Percentiles rank a stretch among this genome's conserved stretches.
These are phyloP conservation scores for Fusarium agapanthi DNA, from an alignment of 2,329 filamentous ascomycete species.

Conservation along the genomic window DNA sequence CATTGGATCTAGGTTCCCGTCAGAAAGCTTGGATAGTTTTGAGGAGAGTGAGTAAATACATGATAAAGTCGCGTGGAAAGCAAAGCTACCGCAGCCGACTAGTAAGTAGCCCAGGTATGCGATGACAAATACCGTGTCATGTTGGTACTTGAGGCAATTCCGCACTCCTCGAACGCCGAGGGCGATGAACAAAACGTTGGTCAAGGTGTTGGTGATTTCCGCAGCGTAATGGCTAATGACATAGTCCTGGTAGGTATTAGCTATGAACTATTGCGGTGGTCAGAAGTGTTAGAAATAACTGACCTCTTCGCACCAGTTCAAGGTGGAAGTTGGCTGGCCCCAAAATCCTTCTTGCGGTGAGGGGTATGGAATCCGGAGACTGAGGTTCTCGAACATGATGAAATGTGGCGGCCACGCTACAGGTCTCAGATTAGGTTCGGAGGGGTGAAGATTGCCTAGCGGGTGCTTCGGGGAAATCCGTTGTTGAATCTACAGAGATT, in stretches of 20 bases:
- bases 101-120: not conserved
- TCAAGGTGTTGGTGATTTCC: not conserved
- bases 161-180: not conserved
- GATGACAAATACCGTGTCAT: not conserved
- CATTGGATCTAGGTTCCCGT: not conserved
- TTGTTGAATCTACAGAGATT: fast-evolving
- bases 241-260: not conserved
- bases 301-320: not conserved
- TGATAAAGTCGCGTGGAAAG: not conserved
- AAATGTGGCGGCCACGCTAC: fast-evolving
- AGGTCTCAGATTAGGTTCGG: not conserved
- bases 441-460: too few species aligned
- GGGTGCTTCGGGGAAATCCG: too few species aligned
- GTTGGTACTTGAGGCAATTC: not conserved
- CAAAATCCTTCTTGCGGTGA: not conserved
- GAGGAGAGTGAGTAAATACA: not conserved
- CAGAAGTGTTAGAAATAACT: not conserved
- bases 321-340: not conserved
- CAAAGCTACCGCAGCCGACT: not conserved
- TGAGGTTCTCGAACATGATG: not conserved
- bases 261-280: not conserved
- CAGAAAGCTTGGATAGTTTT: fast-evolving
- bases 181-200: not conserved
- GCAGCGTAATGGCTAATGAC: not conserved
- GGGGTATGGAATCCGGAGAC: not conserved